Percentiles rank a stretch among this genome's conserved stretches.
These are phyloP conservation scores for Nectriaceae sp. DNA, from an alignment of 2,329 filamentous ascomycete genomes.

Conservation along the genomic window DNA sequence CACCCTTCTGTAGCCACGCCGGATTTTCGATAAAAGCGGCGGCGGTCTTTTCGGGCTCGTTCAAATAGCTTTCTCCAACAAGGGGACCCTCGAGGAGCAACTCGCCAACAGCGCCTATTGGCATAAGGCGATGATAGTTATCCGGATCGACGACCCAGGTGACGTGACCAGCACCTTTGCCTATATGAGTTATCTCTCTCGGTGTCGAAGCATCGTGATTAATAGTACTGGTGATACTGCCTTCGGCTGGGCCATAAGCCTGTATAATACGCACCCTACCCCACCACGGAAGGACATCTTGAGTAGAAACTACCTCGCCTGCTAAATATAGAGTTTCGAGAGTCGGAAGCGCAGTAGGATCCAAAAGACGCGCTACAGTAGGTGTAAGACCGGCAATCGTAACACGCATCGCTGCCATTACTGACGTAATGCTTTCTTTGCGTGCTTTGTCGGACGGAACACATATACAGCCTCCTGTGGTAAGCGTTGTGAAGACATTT, in stretches of 20 bases:
- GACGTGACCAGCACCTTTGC: neutral
- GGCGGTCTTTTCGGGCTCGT: conserved; percentile 46
- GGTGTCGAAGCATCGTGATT: too few relatives aligned
- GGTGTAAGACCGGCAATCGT: neutral
- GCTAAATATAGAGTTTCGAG: conserved; percentile 10
- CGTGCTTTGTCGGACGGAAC: neutral
- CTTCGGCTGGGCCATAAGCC: conserved; percentile 21
- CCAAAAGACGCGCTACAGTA: conserved; percentile 10
- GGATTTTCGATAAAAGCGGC: conserved; percentile 45
- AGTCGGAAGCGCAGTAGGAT: conserved; percentile 7
- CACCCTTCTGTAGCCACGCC: conserved; percentile 21
- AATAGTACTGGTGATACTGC: neutral
- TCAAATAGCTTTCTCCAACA: conserved; percentile 51
- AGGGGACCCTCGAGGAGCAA: conserved; percentile 43
- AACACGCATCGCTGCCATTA: neutral
- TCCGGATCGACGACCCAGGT: conserved; percentile 35
- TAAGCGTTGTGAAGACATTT: conserved; percentile 8
- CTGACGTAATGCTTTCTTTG: neutral
- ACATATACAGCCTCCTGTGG: neutral
- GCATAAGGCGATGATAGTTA: conserved; percentile 29
- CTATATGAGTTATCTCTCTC: too few relatives aligned
- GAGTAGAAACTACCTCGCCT: conserved; percentile 14
- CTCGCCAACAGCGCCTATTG: conserved; percentile 37
- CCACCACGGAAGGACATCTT: conserved; percentile 11
- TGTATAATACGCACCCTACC: conserved; percentile 10